Evolutionary conservation across 192 early-diverging fungal genomes (phyloP).

Genomic region (Linnemannia zychae): DNA sequence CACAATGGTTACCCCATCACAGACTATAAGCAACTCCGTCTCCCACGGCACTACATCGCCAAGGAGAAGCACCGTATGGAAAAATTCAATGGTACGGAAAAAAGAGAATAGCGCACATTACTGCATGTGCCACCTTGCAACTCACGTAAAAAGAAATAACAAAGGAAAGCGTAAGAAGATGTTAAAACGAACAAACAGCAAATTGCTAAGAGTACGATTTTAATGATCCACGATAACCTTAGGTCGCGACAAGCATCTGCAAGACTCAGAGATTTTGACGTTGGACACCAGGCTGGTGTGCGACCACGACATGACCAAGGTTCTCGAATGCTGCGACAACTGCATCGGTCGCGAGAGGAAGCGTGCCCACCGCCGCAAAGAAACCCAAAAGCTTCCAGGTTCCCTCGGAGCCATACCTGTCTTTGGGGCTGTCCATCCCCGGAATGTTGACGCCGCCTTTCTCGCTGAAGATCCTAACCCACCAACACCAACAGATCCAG

Average conservation of each 20-base stretch:
- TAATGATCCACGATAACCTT: not conserved
- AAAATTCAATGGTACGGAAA: slow-evolving; percentile 59
- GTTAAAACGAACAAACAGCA: not conserved
- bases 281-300: slow-evolving; percentile 81
- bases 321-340: slow-evolving; percentile 75
- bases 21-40: slow-evolving; percentile 76
- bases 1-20: slow-evolving; percentile 67
- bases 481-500: slow-evolving; percentile 53
- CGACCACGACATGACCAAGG: slow-evolving; percentile 76
- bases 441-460: slow-evolving; percentile 57
- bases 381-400: slow-evolving; percentile 43
- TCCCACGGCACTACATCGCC: slow-evolving; percentile 80
- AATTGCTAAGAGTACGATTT: not conserved
- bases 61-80: slow-evolving; percentile 73
- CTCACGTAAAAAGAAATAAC: too few species aligned
- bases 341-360: slow-evolving; percentile 82
- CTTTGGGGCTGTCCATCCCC: slow-evolving; percentile 64
- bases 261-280: slow-evolving; percentile 66
- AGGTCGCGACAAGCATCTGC: slow-evolving; percentile 53
- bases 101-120: not conserved
- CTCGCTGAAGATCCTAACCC: slow-evolving; percentile 22
- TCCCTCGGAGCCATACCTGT: slow-evolving; percentile 55
- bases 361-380: slow-evolving; percentile 61
- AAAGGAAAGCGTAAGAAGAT: not conserved
- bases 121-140: not conserved